These are phyloP conservation scores for Rhododendron henanense DNA, from an alignment of 148 eudicot genomes.

Conservation along the genomic window DNA sequence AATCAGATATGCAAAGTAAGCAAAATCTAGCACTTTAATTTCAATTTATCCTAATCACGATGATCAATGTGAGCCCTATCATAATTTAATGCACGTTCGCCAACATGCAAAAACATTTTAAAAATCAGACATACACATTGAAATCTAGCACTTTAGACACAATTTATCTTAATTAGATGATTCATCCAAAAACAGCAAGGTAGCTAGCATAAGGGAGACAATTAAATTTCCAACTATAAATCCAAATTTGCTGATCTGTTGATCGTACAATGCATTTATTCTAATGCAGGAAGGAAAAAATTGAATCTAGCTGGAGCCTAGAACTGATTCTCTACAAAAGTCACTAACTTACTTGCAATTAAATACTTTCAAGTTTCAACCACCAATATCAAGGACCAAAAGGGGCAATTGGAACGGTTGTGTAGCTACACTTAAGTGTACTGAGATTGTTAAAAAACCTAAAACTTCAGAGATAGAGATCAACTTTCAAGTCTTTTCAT, in stretches of 20 bases:
- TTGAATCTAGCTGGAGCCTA: not conserved
- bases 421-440: not conserved
- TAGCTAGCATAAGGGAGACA: not conserved
- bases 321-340: not conserved
- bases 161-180: not conserved
- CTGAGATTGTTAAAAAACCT: not conserved
- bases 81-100: not conserved
- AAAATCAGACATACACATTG: not conserved
- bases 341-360: not conserved
- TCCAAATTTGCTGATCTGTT: not conserved
- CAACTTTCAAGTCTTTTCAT: not conserved
- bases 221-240: not conserved
- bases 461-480: no score
- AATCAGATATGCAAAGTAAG: not conserved
- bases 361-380: not conserved
- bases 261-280: not conserved
- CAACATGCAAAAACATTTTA: not conserved
- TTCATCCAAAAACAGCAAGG: not conserved
- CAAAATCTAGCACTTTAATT: not conserved
- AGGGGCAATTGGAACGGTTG: not conserved
- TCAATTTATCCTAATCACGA: not conserved
- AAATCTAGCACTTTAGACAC: not conserved
- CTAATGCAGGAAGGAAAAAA: not conserved
- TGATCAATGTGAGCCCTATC: not conserved
- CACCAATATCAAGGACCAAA: not conserved